Evolutionary conservation across 2,329 filamentous ascomycete species (phyloP).

Genomic region (Cucurbitaria berberidis): DNA sequence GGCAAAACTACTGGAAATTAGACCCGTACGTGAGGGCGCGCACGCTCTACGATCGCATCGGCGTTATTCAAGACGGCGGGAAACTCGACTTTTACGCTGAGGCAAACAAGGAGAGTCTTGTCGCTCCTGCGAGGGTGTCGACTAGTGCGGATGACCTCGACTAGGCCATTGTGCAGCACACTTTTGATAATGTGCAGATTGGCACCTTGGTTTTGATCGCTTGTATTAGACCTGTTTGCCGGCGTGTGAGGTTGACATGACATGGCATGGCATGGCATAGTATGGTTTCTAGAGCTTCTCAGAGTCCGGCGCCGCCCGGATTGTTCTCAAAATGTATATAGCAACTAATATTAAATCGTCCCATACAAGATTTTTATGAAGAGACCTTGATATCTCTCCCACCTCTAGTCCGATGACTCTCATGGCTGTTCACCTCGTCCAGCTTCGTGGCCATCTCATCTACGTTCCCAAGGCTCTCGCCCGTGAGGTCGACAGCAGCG

Average conservation of each 20-base stretch:
- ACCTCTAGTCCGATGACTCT: conserved; percentile 30
- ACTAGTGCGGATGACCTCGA: conserved; percentile 47
- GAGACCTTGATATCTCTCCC: conserved; percentile 27
- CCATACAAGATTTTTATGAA: conserved; percentile 10
- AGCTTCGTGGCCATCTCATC: conserved; percentile 27
- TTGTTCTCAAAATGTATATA: not conserved
- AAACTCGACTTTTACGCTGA: conserved; percentile 72
- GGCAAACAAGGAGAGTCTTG: conserved; percentile 15
- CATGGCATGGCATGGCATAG: not conserved
- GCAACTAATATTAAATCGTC: not conserved
- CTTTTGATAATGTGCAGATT: not conserved
- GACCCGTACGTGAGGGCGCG: conserved; percentile 86
- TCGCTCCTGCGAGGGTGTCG: conserved; percentile 11
- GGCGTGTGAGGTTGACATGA: not conserved
- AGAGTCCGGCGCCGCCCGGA: no score
- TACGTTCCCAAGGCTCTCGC: conserved; percentile 14
- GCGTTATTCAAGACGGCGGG: conserved; percentile 72
- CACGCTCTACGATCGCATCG: conserved; percentile 82
- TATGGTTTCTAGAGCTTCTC: no score
- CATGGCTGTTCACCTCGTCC: conserved; percentile 32
- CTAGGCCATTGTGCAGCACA: conserved; percentile 19
- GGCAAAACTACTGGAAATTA: conserved; percentile 82
- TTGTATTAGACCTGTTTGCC: not conserved
- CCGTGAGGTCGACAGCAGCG: not conserved
- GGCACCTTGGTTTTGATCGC: not conserved